phyloP scores from a whole-genome alignment of 768 basidiomycete species.

The Suillus luteus region DNA sequence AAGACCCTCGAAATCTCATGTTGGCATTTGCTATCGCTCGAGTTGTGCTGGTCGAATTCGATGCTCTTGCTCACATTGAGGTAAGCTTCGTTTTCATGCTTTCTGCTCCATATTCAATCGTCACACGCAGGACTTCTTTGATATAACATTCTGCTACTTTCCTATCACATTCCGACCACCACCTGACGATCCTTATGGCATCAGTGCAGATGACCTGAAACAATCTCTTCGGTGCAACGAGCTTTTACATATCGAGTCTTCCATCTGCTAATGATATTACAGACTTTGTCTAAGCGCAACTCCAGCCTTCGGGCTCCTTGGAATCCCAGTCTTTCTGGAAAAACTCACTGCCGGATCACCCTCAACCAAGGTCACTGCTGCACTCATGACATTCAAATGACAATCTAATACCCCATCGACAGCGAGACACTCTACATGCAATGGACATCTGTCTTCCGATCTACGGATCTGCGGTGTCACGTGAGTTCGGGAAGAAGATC shows the following conservation, averaged over 20 bases:
- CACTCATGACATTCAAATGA: not conserved
- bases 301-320: constrained; percentile 79
- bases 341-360: constrained; percentile 85
- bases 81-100: constrained; percentile 42
- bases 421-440: constrained; percentile 87
- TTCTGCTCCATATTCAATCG: not conserved
- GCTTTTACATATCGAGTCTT: not conserved
- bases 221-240: constrained; percentile 58
- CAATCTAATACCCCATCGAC: constrained; percentile 11
- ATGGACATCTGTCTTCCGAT: constrained; percentile 78
- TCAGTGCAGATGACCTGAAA: constrained; percentile 86
- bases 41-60: constrained; percentile 88
- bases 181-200: constrained; percentile 90
- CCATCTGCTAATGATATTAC: not conserved
- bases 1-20: constrained; percentile 93
- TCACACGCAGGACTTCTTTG: constrained; percentile 76
- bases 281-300: constrained; percentile 78
- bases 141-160: constrained; percentile 97
- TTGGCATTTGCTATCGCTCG: constrained; percentile 85
- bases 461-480: constrained; percentile 69
- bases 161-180: constrained; percentile 96
- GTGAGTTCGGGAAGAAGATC: constrained; percentile 69
- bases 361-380: constrained; percentile 66
- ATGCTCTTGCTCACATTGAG: constrained; percentile 73
- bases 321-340: constrained; percentile 87